These are phyloP conservation scores for Elaeagnus macrophylla DNA, from an alignment of 306 rosid species.

Conservation along the genomic window DNA sequence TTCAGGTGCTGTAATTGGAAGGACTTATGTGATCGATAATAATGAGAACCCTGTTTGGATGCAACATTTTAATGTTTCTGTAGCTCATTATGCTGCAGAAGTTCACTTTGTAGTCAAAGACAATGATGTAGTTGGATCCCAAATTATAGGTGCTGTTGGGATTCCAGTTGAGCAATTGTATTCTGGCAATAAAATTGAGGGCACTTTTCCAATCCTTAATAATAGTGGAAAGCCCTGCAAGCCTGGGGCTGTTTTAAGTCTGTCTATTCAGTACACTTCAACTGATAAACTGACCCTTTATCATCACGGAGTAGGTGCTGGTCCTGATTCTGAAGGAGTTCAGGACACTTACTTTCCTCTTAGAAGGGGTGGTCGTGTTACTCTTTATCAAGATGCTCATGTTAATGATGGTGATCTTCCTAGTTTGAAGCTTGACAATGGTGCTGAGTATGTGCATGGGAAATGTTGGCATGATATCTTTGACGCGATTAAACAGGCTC, in stretches of 20 bases:
- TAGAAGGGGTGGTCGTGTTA: conserved; percentile 63
- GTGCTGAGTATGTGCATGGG: conserved; percentile 36
- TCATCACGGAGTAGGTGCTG: conserved; percentile 23
- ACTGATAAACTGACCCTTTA: conserved; percentile 34
- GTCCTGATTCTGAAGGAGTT: conserved; percentile 50
- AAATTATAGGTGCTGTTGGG: conserved; percentile 61
- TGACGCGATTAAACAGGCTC: conserved; percentile 61
- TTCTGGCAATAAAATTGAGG: conserved; percentile 44
- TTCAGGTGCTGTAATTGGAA: conserved; percentile 58
- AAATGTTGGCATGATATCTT: conserved; percentile 69
- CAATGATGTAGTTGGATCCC: conserved; percentile 62
- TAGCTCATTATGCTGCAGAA: conserved; percentile 68
- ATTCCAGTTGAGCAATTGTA: conserved; percentile 51
- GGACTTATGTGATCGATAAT: conserved; percentile 66
- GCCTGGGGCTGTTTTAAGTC: conserved; percentile 45
- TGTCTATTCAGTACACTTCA: conserved; percentile 60
- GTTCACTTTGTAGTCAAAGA: conserved; percentile 74
- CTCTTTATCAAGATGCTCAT: conserved; percentile 89
- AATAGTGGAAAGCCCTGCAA: conserved; percentile 55
- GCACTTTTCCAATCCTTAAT: conserved; percentile 49
- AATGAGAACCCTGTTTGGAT: conserved; percentile 70
- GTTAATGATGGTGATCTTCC: conserved; percentile 49
- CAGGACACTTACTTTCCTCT: conserved; percentile 68
- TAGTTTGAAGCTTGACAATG: conserved; percentile 34
- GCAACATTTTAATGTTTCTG: conserved; percentile 69